Conservation (phyloP, 2,329 filamentous ascomycete species). For the Fusarium sp. region DNA sequence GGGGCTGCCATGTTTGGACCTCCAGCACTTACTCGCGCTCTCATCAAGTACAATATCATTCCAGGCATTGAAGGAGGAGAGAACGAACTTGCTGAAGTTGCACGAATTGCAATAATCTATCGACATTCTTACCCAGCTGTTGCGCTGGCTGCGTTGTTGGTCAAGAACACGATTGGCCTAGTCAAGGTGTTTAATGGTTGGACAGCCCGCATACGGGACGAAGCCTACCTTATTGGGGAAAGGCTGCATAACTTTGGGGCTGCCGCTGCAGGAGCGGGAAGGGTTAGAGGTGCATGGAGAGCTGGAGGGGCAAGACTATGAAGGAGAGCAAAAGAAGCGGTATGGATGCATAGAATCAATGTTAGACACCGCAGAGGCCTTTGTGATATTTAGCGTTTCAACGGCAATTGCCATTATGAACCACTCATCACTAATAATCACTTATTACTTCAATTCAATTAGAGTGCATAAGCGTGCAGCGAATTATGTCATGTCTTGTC, state of each 20-base stretch:
- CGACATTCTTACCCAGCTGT: conserved; percentile 78
- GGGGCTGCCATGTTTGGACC: conserved; percentile 73
- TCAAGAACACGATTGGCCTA: conserved; percentile 62
- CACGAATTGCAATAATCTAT: conserved; percentile 57
- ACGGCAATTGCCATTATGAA: not conserved
- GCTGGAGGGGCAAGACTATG: conserved; percentile 51
- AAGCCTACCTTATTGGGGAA: conserved; percentile 96
- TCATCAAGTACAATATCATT: conserved; percentile 47
- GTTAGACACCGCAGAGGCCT: conserved; percentile 8
- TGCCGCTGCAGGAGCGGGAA: conserved; percentile 54
- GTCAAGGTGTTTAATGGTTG: conserved; percentile 76
- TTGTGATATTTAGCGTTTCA: conserved; percentile 17
- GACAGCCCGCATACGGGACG: conserved; percentile 87
- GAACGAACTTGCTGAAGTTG: conserved; percentile 45
- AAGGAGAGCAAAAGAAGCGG: conserved; percentile 2
- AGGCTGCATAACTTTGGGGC: conserved; percentile 90
- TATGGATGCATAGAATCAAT: not conserved
- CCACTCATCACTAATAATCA: not conserved
- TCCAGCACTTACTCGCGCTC: conserved; percentile 63
- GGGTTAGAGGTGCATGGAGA: conserved; percentile 54
- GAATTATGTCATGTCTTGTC: conserved; percentile 23
- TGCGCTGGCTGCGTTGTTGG: conserved; percentile 61
- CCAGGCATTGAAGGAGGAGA: conserved; percentile 32
- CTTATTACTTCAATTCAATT: not conserved
- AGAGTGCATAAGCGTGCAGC: conserved; percentile 9